Conservation (phyloP, 176 grass and related monocot species). For the Sorghum bicolor region Sorghum_bicolor_NCBIv3 NC_012879.2:55315001-55315500, state of each 20-base stretch:
- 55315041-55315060: neutral
- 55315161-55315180: neutral
- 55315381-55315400: neutral
- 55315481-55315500: neutral
- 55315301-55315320: neutral
- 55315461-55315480: neutral
- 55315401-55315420: neutral
- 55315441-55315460: neutral
- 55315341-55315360: constrained; percentile 6
- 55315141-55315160: neutral
- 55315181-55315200: neutral
- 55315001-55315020: no score
- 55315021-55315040: neutral
- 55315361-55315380: neutral
- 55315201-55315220: neutral
- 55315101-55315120: constrained; percentile 2
- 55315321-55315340: neutral
- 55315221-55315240: neutral
- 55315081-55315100: neutral
- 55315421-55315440: neutral
- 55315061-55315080: neutral
- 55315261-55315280: neutral
- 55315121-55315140: neutral
- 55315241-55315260: neutral
- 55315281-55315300: neutral